Evolutionary conservation across 306 rosid species (phyloP).

Genomic region (Cicer pinnatifidum): DNA sequence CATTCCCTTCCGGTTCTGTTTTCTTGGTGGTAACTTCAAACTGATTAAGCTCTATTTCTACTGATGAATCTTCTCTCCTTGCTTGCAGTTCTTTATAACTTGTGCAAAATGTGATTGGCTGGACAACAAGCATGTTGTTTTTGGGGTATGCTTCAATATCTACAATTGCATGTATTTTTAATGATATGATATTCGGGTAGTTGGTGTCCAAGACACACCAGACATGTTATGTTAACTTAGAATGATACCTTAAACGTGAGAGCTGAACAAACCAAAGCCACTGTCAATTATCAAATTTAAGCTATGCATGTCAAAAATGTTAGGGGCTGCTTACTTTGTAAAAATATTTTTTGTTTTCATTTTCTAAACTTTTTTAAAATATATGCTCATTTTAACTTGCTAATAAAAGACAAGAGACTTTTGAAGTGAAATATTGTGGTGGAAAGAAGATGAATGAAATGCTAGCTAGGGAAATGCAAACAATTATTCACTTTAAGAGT

Average conservation of each 20-base stretch:
- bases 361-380: no score
- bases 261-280: constrained; percentile 27
- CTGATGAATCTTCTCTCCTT: constrained; percentile 43
- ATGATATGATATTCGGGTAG: constrained; percentile 3
- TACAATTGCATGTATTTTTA: constrained; percentile 26
- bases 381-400: no score
- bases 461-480: no score
- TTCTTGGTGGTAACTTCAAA: constrained; percentile 6
- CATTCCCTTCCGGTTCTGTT: constrained; percentile 30
- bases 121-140: constrained; percentile 96
- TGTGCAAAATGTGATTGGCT: constrained; percentile 98
- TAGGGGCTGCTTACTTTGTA: no score
- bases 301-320: constrained; percentile 9
- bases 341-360: no score
- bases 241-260: neutral
- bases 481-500: no score
- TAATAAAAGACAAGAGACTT: no score
- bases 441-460: no score
- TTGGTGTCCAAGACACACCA: neutral
- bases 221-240: neutral
- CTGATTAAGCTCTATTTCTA: constrained; percentile 8
- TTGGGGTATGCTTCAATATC: constrained; percentile 74
- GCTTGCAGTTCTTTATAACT: constrained; percentile 84
- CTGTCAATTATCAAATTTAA: constrained; percentile 19
- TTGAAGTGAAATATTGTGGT: no score